Evolutionary conservation across 495 filamentous ascomycete genomes (phyloP), one percentile per base, ranked within the genome.

Genomic region (Monascus purpureus): DNA sequence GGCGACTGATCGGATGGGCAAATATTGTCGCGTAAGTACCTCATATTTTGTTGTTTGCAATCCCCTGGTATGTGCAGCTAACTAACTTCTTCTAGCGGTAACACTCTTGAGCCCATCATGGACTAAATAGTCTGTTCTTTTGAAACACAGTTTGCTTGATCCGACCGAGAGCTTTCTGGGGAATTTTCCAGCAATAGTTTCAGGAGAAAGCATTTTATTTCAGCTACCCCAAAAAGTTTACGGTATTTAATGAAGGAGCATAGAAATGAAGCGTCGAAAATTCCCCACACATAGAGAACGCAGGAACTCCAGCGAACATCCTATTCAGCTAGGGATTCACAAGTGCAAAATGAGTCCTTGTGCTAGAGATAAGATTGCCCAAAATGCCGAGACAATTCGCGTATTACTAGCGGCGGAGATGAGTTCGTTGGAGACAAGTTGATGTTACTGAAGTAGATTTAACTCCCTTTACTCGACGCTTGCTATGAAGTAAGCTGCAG

Each of bases 1-100:
- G 90, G 90, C 82, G 90, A 63, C 70, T 94, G 52, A 95, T 95
- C 42, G 87, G 88, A 45, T 94, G 88, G 87, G 86, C 86, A 28
- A 93, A 84, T 49, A 93, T 94, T 57, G 77, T 77, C 46, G 69
- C 68, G 70, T 75, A 65, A 65, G 70, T 73, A 24, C 15, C 28
- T 25, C 13, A 31, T 19, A 13, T 2, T 33, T 29, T 9, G 1
- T 15, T 18, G 9, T 18, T 13, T 4, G 4, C 3, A 12, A 17
- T 8, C 4, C 23, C 40, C 12, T 17, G 11, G 26, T 26, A 24
- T 22, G 17, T 8, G 33, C 6, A 18, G 28, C 26, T 20, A 2
- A 40, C 50, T 56, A 40, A 55, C 31, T 36, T 8, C 35, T 1
- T 35, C 24, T 35, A 69, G 65, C 41, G 67, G 67, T 51, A 63